Evolutionary conservation across 805 yeast species (phyloP).

Genomic region (Lachancea sp.): DNA sequence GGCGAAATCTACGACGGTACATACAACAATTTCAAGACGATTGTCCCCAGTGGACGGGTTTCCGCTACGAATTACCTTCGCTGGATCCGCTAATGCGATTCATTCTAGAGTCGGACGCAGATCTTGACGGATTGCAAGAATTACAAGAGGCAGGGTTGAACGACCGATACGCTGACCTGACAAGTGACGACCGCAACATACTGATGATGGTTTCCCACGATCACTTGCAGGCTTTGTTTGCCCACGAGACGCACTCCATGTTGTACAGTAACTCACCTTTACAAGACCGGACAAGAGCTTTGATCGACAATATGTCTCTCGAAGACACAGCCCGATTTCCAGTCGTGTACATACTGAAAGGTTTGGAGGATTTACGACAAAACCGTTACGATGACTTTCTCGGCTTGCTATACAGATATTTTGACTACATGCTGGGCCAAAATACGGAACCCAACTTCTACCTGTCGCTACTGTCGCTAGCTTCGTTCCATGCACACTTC

Average conservation of each 20-base stretch:
- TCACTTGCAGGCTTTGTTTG: constrained; percentile 22
- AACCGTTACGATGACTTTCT: constrained; percentile 33
- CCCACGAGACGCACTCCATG: constrained; percentile 14
- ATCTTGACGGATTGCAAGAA: not conserved
- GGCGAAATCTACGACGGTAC: constrained; percentile 7
- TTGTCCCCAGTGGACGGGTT: not conserved
- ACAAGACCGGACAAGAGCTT: not conserved
- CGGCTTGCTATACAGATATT: constrained; percentile 52
- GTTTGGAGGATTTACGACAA: constrained; percentile 14
- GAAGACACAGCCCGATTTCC: constrained; percentile 25
- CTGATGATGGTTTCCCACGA: constrained; percentile 11
- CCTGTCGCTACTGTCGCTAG: constrained; percentile 66
- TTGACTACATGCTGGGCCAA: constrained; percentile 69
- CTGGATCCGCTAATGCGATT: constrained; percentile 6
- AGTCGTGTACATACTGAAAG: constrained; percentile 19
- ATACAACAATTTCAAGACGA: not conserved
- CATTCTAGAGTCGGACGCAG: not conserved
- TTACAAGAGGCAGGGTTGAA: constrained; percentile 1
- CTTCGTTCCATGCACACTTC: constrained; percentile 63
- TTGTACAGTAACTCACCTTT: not conserved
- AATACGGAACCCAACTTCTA: constrained; percentile 63
- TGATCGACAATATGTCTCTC: constrained; percentile 12
- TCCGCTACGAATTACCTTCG: not conserved
- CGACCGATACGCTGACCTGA: constrained; percentile 1
- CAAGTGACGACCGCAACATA: not conserved